Base-by-base conservation (phyloP, 2,329 filamentous ascomycete species). In the Pestalotiopsis sp. region DNA sequence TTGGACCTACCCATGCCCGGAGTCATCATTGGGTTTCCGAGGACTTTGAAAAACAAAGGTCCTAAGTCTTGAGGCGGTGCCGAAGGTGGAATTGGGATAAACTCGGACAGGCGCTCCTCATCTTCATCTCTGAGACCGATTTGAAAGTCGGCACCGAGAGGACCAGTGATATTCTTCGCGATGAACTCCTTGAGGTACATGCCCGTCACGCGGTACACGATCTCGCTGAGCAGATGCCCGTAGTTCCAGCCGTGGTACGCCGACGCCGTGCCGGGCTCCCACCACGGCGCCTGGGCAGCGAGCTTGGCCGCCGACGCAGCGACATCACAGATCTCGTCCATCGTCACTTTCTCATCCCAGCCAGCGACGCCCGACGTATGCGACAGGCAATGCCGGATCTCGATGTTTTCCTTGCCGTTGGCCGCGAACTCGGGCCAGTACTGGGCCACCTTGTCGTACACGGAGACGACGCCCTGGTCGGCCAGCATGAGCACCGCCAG, bases 351-450 rank as follows among this genome's bases (percentile, higher is more conserved):
- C 0, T 75, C 68, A 1, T 83, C 73, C 73, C 78, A 79, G 2
- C 75, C 79, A 0, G 79, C 71, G 13, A 80, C 73, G 40, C 79
- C 74, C 11, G 81, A 76, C 1, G 76, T 80, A 68, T 84, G 82
- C 14, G 77, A 77, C 17, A 84, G 76, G 17, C 83, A 31, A 70
- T 84, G 82, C 1, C 77, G 76, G 14, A 83, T 78, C 52, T 79
- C 72, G 56, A 83, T 72, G 9, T 78, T 72, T 52, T 81, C 74
- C 59, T 83, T 82, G 41, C 80, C 81, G 36, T 80, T 79, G 17
- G 72, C 76, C 4, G 75, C 78, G 68, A 84, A 83, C 61, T 83
- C 83, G 9, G 83, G 83, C 83, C 83, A 84, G 75, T 83, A 80
- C 36, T 79, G 75, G 2, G 77, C 70, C 9, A 84, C 80, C 5